Percentiles rank a stretch among this genome's conserved stretches.
Conservation (phyloP, 495 filamentous ascomycete genomes). For the Aspergillus panamensis region DNA sequence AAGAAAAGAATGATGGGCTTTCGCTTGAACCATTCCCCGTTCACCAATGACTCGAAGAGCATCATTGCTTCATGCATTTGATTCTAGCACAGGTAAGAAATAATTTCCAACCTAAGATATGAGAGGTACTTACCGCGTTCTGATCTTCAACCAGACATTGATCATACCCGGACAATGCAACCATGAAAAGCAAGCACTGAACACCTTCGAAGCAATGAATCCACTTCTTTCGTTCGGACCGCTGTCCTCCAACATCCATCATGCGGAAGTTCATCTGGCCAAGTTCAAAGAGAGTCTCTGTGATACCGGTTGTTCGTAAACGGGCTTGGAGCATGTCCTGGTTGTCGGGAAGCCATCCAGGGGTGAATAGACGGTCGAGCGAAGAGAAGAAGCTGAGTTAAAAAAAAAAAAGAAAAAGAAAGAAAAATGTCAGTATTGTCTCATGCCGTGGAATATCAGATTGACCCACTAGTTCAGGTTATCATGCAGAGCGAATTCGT, state of each 20-base stretch:
- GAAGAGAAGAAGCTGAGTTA: slow-evolving; percentile 78
- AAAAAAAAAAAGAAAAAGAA: too few species aligned
- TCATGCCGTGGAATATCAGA: neutral
- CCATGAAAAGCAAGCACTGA: slow-evolving; percentile 87
- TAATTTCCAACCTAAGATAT: neutral
- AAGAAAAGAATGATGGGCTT: slow-evolving; percentile 96
- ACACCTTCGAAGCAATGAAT: slow-evolving; percentile 99
- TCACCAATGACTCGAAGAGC: slow-evolving; percentile 96
- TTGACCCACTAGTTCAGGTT: slow-evolving; percentile 82
- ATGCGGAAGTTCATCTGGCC: slow-evolving; percentile 95
- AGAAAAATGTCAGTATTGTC: slow-evolving; percentile 16
- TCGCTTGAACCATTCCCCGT: slow-evolving; percentile 95
- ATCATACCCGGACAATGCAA: slow-evolving; percentile 94
- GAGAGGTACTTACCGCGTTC: slow-evolving; percentile 69
- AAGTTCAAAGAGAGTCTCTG: slow-evolving; percentile 92
- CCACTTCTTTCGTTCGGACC: slow-evolving; percentile 99
- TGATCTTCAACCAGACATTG: slow-evolving; percentile 97
- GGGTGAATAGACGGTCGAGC: slow-evolving; percentile 83
- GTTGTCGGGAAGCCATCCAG: slow-evolving; percentile 88
- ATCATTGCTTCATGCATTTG: slow-evolving; percentile 99
- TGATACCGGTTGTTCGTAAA: slow-evolving; percentile 93
- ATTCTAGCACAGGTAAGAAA: slow-evolving; percentile 54
- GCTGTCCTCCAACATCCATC: slow-evolving; percentile 97
- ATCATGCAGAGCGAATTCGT: slow-evolving; percentile 95
- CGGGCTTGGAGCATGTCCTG: slow-evolving; percentile 94